Percentiles rank a stretch among this genome's conserved stretches.
Evolutionary conservation across 345 rosid species (phyloP).

Genomic region (Rhodomyrtus tomentosa): DNA sequence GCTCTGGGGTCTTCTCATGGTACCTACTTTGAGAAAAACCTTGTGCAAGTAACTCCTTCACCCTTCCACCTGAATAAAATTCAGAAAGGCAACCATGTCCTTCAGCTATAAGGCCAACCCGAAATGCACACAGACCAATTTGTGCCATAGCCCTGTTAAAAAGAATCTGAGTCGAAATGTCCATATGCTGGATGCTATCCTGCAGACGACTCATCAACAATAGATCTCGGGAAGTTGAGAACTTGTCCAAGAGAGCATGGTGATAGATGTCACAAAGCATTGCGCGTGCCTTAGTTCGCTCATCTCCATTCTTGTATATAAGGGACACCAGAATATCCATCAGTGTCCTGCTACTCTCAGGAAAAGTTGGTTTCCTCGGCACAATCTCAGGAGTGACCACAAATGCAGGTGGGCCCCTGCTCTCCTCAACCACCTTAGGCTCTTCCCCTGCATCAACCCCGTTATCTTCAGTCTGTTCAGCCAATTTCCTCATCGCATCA

Average conservation of each 20-base stretch:
- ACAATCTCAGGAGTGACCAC: slow-evolving; percentile 67
- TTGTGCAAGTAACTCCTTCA: slow-evolving; percentile 93
- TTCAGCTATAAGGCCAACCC: slow-evolving; percentile 66
- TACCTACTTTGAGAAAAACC: slow-evolving; percentile 91
- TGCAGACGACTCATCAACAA: slow-evolving; percentile 91
- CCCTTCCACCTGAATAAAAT: slow-evolving; percentile 86
- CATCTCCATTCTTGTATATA: slow-evolving; percentile 87
- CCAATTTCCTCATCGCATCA: slow-evolving; percentile 92
- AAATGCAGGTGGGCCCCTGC: slow-evolving; percentile 57
- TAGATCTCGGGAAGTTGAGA: slow-evolving; percentile 67
- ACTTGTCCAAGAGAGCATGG: slow-evolving; percentile 78
- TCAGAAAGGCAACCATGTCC: slow-evolving; percentile 86
- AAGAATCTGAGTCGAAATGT: slow-evolving; percentile 86
- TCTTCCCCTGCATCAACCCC: slow-evolving; percentile 28
- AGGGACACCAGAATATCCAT: slow-evolving; percentile 84
- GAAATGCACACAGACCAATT: slow-evolving; percentile 89
- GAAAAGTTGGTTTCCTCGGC: slow-evolving; percentile 81
- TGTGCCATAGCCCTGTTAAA: slow-evolving; percentile 97
- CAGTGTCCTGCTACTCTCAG: slow-evolving; percentile 75
- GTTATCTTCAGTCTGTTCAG: slow-evolving; percentile 46
- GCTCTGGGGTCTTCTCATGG: slow-evolving; percentile 95
- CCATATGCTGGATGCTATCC: slow-evolving; percentile 83
- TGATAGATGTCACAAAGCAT: slow-evolving; percentile 96
- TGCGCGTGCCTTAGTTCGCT: slow-evolving; percentile 94
- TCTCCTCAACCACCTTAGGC: slow-evolving; percentile 36